Evolutionary conservation across 306 rosid species (phyloP).

Genomic region (Astragalus glycyphyllos): DNA sequence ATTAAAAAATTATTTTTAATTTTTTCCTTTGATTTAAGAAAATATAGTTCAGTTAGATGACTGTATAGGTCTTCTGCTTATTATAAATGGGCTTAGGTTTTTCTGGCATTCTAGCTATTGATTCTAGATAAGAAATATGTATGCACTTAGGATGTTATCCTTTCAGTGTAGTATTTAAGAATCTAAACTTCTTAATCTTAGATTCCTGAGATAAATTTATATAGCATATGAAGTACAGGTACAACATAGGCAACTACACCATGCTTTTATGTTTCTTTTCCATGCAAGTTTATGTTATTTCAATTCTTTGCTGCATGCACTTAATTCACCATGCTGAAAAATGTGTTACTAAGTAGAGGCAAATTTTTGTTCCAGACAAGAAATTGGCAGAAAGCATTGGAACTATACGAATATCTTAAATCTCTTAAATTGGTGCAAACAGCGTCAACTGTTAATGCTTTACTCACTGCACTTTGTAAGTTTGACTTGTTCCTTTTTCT

Average conservation of each 20-base stretch:
- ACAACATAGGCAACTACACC: slow-evolving; percentile 13
- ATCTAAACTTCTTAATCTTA: slow-evolving; percentile 26
- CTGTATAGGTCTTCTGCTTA: slow-evolving; percentile 13
- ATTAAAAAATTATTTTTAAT: slow-evolving; percentile 4
- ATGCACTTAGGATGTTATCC: slow-evolving; percentile 18
- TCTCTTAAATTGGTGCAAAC: slow-evolving; percentile 59
- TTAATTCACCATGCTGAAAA: slow-evolving; percentile 39
- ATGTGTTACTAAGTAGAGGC: slow-evolving; percentile 39
- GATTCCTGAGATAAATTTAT: slow-evolving; percentile 32
- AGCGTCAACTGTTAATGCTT: slow-evolving; percentile 91
- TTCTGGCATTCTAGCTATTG: slow-evolving; percentile 29
- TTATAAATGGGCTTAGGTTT: neutral
- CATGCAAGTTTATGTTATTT: slow-evolving; percentile 28
- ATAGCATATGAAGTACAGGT: slow-evolving; percentile 23
- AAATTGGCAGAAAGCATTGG: slow-evolving; percentile 88
- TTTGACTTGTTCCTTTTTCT: slow-evolving; percentile 33
- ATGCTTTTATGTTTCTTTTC: slow-evolving; percentile 24
- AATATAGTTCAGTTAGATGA: slow-evolving; percentile 9
- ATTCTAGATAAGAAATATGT: slow-evolving; percentile 17
- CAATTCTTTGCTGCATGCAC: slow-evolving; percentile 24
- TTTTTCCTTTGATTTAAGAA: slow-evolving; percentile 18
- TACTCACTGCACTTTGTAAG: slow-evolving; percentile 95
- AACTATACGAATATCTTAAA: slow-evolving; percentile 80
- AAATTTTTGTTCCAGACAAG: slow-evolving; percentile 69
- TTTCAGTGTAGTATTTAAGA: slow-evolving; percentile 21